These are phyloP conservation scores for Cladosporium phlei DNA, from an alignment of 2,329 filamentous ascomycete species.

Conservation along the genomic window DNA sequence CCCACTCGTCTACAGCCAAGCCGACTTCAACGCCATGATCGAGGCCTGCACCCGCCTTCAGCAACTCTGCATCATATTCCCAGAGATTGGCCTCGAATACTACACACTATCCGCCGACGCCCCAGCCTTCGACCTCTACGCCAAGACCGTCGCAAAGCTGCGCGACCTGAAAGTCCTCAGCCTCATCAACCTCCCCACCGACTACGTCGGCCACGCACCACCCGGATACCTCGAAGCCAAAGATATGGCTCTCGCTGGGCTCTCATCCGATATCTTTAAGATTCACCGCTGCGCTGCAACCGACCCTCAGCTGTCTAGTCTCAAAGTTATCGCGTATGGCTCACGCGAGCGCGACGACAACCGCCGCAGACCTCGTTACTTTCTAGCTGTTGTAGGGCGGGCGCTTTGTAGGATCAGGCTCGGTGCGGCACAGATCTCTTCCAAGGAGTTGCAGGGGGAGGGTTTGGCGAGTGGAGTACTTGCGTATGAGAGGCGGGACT, in stretches of 20 bases:
- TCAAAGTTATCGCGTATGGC: background rate
- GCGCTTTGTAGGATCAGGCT: background rate
- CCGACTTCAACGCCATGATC: background rate
- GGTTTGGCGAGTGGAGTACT: background rate
- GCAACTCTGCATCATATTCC: background rate
- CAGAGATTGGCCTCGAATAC: background rate
- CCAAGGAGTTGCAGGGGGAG: background rate
- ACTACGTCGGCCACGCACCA: background rate
- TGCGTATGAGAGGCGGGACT: background rate
- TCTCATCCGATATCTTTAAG: background rate
- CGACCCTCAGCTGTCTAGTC: background rate
- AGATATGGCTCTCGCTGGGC: background rate
- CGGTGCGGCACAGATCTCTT: background rate
- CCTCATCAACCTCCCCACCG: background rate
- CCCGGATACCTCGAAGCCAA: background rate
- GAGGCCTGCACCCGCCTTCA: background rate
- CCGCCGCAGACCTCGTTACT: background rate
- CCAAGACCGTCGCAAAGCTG: background rate
- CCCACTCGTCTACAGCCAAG: background rate
- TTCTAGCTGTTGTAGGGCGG: background rate
- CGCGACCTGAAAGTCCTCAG: background rate
- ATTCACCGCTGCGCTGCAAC: background rate
- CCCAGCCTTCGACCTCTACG: background rate
- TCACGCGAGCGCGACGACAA: background rate
- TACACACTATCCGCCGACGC: background rate